Percentiles rank a stretch among this genome's conserved stretches.
These are phyloP conservation scores for Crucihimalaya himalaica DNA, from an alignment of 345 rosid genomes.

Conservation along the genomic window DNA sequence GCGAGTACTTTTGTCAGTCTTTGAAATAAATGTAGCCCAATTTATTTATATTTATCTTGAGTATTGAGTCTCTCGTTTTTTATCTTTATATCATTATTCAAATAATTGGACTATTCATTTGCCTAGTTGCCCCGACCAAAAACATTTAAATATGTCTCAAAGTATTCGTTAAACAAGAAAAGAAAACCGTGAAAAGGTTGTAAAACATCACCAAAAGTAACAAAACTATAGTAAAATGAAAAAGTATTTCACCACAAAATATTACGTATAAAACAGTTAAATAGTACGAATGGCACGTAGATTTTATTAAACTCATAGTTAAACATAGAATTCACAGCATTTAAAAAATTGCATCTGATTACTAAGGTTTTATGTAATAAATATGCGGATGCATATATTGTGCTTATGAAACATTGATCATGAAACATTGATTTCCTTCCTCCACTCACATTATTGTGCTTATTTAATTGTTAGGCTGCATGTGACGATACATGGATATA, in stretches of 20 bases:
- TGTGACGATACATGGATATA: background rate
- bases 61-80: background rate
- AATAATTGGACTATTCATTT: conserved; percentile 24
- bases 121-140: background rate
- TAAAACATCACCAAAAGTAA: background rate
- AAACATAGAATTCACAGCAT: background rate
- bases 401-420: no score
- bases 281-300: no score
- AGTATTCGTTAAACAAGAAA: background rate
- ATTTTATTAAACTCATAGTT: no score
- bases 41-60: conserved; percentile 17
- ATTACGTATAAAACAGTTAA: background rate
- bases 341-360: background rate
- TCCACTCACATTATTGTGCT: conserved; percentile 24
- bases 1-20: conserved; percentile 43
- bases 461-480: conserved; percentile 25
- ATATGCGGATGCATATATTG: background rate
- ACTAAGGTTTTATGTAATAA: background rate
- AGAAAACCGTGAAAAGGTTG: background rate
- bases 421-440: conserved; percentile 23
- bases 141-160: conserved; percentile 19
- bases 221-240: background rate
- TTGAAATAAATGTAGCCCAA: conserved; percentile 28
- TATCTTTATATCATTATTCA: background rate
- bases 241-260: background rate